Conservation (phyloP, 495 filamentous ascomycete species). For the Usnea hakonensis region DNA sequence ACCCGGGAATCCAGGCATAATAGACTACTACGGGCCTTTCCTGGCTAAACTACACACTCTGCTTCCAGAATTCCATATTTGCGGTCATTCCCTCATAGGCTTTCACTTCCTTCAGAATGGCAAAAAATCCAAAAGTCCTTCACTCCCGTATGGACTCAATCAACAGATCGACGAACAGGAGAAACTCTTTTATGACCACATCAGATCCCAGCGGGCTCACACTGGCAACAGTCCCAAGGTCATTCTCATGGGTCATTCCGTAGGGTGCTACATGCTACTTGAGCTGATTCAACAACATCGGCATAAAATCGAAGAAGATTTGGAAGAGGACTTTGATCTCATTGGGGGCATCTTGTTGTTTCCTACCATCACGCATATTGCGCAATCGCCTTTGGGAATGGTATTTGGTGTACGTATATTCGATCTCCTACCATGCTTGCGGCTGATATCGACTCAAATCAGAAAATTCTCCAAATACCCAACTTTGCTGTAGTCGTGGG, state of each 20-base stretch:
- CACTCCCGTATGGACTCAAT: slow-evolving; percentile 45
- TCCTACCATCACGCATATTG: slow-evolving; percentile 70
- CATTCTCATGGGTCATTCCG: slow-evolving; percentile 76
- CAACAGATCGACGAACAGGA: slow-evolving; percentile 52
- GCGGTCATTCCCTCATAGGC: slow-evolving; percentile 65
- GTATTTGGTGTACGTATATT: slow-evolving; percentile 41
- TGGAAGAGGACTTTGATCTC: slow-evolving; percentile 37
- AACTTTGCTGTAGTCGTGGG: slow-evolving; percentile 48
- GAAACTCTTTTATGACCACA: slow-evolving; percentile 26
- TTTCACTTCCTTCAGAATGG: slow-evolving; percentile 50
- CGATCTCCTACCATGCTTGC: not conserved
- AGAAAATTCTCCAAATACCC: slow-evolving; percentile 36
- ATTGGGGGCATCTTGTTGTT: slow-evolving; percentile 62
- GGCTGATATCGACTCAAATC: not conserved
- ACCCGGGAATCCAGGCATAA: slow-evolving; percentile 80
- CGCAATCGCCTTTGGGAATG: slow-evolving; percentile 53
- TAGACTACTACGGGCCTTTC: slow-evolving; percentile 73
- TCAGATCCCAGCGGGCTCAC: not conserved
- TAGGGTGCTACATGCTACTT: slow-evolving; percentile 70
- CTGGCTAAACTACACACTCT: slow-evolving; percentile 43
- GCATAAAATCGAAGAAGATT: slow-evolving; percentile 20
- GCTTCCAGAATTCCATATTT: slow-evolving; percentile 46
- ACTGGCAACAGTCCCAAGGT: slow-evolving; percentile 38
- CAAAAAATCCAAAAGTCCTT: slow-evolving; percentile 9
- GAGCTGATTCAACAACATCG: slow-evolving; percentile 56